Conservation (phyloP, 1,284 basidiomycete genomes). For the Cutaneotrichosporon cavernicola region DNA sequence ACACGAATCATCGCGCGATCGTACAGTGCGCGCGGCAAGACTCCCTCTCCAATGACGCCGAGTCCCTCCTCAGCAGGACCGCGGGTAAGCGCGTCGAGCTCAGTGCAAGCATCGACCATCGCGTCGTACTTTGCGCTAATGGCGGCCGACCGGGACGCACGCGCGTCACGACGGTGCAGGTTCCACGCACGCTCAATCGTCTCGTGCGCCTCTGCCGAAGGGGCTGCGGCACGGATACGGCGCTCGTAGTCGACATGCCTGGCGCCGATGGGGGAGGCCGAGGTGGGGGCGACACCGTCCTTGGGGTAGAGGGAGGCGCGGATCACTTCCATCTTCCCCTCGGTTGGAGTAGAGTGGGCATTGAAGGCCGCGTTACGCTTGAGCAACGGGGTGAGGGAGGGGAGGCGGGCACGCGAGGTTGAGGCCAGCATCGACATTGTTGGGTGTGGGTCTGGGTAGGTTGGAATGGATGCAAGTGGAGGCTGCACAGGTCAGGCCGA, state of each 20-base stretch:
- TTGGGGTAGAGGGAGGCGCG: conserved; percentile 75
- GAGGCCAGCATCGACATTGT: conserved; percentile 18
- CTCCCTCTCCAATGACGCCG: conserved; percentile 17
- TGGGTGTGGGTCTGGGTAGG: neutral
- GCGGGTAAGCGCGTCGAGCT: conserved; percentile 60
- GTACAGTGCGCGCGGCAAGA: conserved; percentile 57
- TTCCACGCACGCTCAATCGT: conserved; percentile 92
- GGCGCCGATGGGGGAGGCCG: conserved; percentile 67
- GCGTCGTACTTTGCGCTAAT: conserved; percentile 69
- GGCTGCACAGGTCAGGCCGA: neutral
- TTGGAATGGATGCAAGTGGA: neutral
- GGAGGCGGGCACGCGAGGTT: conserved; percentile 10
- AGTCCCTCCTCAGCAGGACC: conserved; percentile 7
- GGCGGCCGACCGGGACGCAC: conserved; percentile 67
- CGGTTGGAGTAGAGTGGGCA: conserved; percentile 42
- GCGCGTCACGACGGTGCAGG: conserved; percentile 71
- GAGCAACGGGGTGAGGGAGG: neutral
- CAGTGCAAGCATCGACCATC: conserved; percentile 77
- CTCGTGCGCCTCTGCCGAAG: conserved; percentile 82
- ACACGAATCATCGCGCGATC: conserved; percentile 67
- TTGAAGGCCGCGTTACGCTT: conserved; percentile 9
- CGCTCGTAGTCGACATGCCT: conserved; percentile 72
- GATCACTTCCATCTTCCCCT: conserved; percentile 69
- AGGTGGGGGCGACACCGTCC: conserved; percentile 56
- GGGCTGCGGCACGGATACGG: conserved; percentile 72